These are phyloP conservation scores for Phytophthora syringae DNA, from an alignment of 352 stramenopile genomes.

Conservation along the genomic window DNA sequence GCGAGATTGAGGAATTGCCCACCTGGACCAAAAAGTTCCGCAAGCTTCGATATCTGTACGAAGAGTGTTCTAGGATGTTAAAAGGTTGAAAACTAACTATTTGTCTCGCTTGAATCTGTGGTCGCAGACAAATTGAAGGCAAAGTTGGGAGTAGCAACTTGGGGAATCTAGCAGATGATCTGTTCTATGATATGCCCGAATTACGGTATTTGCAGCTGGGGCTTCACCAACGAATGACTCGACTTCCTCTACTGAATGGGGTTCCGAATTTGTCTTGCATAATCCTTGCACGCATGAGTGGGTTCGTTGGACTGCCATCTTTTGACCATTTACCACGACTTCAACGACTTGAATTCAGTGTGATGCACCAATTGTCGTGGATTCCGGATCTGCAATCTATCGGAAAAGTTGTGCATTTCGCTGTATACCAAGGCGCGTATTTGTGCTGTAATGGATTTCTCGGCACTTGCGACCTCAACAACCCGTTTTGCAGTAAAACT, in stretches of 20 bases:
- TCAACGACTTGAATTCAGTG: slow-evolving; percentile 24
- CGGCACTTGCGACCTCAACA: slow-evolving; percentile 28
- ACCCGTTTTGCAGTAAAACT: slow-evolving; percentile 23
- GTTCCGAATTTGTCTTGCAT: slow-evolving; percentile 33
- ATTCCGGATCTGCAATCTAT: slow-evolving; percentile 28
- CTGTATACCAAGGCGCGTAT: slow-evolving; percentile 18
- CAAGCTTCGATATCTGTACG: slow-evolving; percentile 47
- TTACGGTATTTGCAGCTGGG: slow-evolving; percentile 42
- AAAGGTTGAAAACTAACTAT: no score
- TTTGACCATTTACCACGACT: slow-evolving; percentile 18
- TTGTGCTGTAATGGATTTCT: slow-evolving; percentile 49
- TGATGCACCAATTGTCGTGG: slow-evolving; percentile 1
- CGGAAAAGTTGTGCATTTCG: slow-evolving; percentile 14
- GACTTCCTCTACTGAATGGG: slow-evolving; percentile 31
- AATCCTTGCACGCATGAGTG: slow-evolving; percentile 16
- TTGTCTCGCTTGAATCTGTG: no score
- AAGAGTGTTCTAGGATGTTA: no score
- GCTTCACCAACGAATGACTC: slow-evolving; percentile 19
- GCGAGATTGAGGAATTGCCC: slow-evolving; percentile 26
- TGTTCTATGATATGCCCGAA: slow-evolving; percentile 37
- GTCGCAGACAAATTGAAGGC: slow-evolving; percentile 45
- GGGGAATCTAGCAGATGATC: slow-evolving; percentile 13
- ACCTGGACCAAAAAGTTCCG: slow-evolving; percentile 30
- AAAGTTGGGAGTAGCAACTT: slow-evolving; percentile 25
- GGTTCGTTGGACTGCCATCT: slow-evolving; percentile 25